Base-by-base conservation (phyloP, 2,329 filamentous ascomycete species). In the Xylariomycetidae sp. region DNA sequence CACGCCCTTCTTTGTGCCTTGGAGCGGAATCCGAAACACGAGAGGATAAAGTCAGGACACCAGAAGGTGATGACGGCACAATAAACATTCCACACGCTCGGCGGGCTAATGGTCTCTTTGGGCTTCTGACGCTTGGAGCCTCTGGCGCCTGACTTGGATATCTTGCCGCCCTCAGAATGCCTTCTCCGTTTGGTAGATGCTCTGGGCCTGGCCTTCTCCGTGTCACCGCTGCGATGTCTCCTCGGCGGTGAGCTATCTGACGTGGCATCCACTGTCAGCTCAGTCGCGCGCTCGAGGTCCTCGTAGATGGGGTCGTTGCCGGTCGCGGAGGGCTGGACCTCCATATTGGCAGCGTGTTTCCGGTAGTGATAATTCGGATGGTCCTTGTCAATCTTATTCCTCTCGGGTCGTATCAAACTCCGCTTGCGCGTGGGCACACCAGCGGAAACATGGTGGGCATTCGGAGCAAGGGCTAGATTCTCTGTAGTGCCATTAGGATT, bases 291-390 rank as follows among this genome's bases (percentile, higher is more conserved):
- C 36, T 85, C 85, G 14, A 85, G 62, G 38, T 88, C 83, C 59
- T 96, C 90, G 34, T 85, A 63, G 33, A 94, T 78, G 3, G 89
- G 88, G 50, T 97, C 89, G 49, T 94, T 85, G 40, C 92, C 92
- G 0, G 92, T 97, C 6, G 87, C 85, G 1, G 92, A 97, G 1
- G 94, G 92, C 45, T 88, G 71, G 5, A 88, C 84, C 35, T 82
- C 74, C 88, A 98, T 96, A 45, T 90, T 85, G 51, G 88, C 85
- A 8, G 94, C 88, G 75, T 95, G 89, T 58, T 94, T 85, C 48
- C 88, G 81, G 62, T 98, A 98, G 63, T 96, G 77, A 56, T 96
- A 98, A 59, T 97, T 94, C 11, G 89, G 88, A 57, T 97, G 88
- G 49, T 89, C 85, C 44, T 74, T 80, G 49, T 89, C 85, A 48